Conservation (phyloP, 371 early-diverging fungal species). For the Mucor lusitanicus region DNA sequence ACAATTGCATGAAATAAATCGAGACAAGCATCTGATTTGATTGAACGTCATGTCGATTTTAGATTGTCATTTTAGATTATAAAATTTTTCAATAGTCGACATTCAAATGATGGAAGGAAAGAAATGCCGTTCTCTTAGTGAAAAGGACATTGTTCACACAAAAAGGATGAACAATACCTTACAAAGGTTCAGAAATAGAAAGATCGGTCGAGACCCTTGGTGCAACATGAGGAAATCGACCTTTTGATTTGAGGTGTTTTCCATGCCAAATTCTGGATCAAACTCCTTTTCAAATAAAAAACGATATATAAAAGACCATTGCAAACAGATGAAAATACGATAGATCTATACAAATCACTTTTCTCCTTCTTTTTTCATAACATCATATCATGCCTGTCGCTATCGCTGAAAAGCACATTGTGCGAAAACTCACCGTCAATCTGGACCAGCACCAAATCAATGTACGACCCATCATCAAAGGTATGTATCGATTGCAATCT, state of each 20-base stretch:
- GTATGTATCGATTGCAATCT: constrained; percentile 6
- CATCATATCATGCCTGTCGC: constrained; percentile 10
- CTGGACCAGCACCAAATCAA: constrained; percentile 19
- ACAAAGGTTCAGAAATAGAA: neutral
- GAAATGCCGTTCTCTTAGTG: neutral
- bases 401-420: constrained; percentile 12
- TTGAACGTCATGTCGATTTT: neutral
- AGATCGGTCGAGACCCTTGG: constrained; percentile 9
- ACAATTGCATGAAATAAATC: neutral
- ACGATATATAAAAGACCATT: neutral
- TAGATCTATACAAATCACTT: neutral
- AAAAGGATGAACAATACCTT: neutral
- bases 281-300: constrained; percentile 8
- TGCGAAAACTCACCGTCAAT: constrained; percentile 23
- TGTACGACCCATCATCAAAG: constrained; percentile 31
- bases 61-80: neutral
- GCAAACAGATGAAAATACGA: neutral
- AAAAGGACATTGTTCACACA: neutral
- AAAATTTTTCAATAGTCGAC: neutral
- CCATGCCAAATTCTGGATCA: neutral
- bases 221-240: neutral
- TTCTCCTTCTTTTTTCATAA: neutral
- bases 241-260: constrained; percentile 7
- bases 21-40: neutral
- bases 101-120: neutral